A percentile compares a stretch with the other conserved stretches of the same genome.
Evolutionary conservation across 345 rosid genomes (phyloP).

Genomic region (Garcia nutans): DNA sequence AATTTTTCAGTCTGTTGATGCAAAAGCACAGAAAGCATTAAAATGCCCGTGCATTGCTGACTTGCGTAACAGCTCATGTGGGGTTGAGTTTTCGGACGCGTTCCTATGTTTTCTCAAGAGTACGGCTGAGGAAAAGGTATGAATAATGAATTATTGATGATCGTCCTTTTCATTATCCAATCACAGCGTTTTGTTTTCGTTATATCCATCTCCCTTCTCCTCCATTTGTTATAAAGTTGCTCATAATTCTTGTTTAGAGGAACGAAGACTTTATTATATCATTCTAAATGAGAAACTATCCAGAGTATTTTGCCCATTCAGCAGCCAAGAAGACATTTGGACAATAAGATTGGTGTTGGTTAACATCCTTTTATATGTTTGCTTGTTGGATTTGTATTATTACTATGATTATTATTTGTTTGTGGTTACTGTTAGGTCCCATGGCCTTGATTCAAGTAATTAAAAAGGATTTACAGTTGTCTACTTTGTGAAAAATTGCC

Average conservation of each 20-base stretch:
- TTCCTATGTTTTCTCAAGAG: constrained; percentile 88
- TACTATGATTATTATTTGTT: not conserved
- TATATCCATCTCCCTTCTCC: not conserved
- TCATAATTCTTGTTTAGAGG: not conserved
- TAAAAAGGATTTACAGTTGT: not conserved
- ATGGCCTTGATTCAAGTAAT: not conserved
- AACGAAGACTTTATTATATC: not conserved
- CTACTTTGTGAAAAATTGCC: not conserved
- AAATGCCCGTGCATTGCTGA: constrained; percentile 92
- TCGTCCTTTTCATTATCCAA: not conserved
- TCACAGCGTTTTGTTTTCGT: not conserved
- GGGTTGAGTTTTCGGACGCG: constrained; percentile 74
- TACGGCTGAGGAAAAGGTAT: constrained; percentile 81
- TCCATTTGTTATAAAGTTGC: not conserved
- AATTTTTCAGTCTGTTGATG: constrained; percentile 64
- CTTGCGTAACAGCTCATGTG: constrained; percentile 72
- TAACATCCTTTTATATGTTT: not conserved
- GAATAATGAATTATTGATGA: not conserved
- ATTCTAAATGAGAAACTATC: not conserved
- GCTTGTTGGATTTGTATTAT: not conserved
- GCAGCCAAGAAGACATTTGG: not conserved
- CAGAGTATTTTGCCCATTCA: not conserved
- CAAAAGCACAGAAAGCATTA: constrained; percentile 71
- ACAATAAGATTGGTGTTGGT: not conserved
- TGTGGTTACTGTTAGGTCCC: not conserved